A percentile compares a stretch with the other conserved stretches of the same genome.
Evolutionary conservation across 1,284 basidiomycete genomes (phyloP).

Genomic region (Apiotrichum montevideense): DNA sequence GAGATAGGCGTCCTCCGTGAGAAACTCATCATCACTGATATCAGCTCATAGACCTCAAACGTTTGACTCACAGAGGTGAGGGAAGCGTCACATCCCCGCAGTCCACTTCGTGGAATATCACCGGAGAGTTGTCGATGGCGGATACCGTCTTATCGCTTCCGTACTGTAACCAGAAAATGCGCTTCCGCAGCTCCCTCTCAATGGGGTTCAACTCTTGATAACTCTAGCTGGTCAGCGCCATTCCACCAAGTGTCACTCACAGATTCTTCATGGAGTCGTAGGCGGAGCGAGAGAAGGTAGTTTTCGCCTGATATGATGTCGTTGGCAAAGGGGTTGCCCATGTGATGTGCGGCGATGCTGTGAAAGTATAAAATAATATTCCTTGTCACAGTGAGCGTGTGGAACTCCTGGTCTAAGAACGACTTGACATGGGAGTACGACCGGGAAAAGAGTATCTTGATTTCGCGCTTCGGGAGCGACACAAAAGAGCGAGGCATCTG

Average conservation of each 20-base stretch:
- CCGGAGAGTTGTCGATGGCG: slow-evolving; percentile 64
- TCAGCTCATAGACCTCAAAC: neutral
- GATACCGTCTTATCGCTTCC: slow-evolving; percentile 85
- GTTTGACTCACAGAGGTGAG: slow-evolving; percentile 25
- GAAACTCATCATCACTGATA: slow-evolving; percentile 48
- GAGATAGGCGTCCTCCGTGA: slow-evolving; percentile 69
- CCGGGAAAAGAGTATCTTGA: slow-evolving; percentile 26
- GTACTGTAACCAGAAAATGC: slow-evolving; percentile 78
- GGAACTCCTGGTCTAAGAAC: slow-evolving; percentile 17
- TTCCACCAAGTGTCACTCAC: slow-evolving; percentile 3
- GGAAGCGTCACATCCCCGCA: slow-evolving; percentile 48
- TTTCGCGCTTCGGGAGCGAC: slow-evolving; percentile 27
- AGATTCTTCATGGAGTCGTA: slow-evolving; percentile 70
- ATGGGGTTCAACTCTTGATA: slow-evolving; percentile 52
- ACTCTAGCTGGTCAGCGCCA: neutral
- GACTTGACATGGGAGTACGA: slow-evolving; percentile 15
- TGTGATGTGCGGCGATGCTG: slow-evolving; percentile 5
- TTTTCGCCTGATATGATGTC: slow-evolving; percentile 7
- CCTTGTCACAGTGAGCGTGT: slow-evolving; percentile 12
- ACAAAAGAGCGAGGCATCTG: slow-evolving; percentile 37
- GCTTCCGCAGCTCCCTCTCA: slow-evolving; percentile 71
- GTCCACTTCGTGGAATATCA: slow-evolving; percentile 76
- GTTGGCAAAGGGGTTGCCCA: slow-evolving; percentile 4
- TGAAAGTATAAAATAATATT: slow-evolving; percentile 25
- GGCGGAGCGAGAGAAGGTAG: slow-evolving; percentile 37